phyloP scores from a whole-genome alignment of 441 rosid species.

The Capsella rubella region DNA sequence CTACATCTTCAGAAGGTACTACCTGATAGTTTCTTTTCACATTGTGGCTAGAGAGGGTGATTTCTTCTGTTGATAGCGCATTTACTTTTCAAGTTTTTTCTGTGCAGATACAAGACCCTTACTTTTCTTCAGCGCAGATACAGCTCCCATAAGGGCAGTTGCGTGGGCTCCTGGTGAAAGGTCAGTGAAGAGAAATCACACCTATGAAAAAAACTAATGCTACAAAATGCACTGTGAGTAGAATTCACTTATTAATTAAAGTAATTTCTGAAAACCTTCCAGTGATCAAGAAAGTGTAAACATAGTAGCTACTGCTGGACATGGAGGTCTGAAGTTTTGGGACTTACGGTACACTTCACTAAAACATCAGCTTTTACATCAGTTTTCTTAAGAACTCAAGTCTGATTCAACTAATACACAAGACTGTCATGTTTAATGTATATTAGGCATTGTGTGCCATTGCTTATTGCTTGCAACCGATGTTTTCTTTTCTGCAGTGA shows the following conservation, averaged over 20 bases:
- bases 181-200: conserved; percentile 50
- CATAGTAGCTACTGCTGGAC: conserved; percentile 83
- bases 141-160: conserved; percentile 79
- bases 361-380: conserved; percentile 9
- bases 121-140: conserved; percentile 87
- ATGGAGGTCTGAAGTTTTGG: conserved; percentile 90
- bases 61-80: conserved; percentile 23
- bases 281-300: conserved; percentile 74
- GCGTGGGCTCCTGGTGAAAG: conserved; percentile 91
- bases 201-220: background rate
- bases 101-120: conserved; percentile 87
- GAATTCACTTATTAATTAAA: conserved; percentile 16
- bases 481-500: conserved; percentile 64
- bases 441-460: conserved; percentile 11
- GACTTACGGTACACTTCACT: conserved; percentile 69
- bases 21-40: conserved; percentile 23
- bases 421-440: background rate
- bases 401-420: background rate
- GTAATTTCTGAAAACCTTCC: conserved; percentile 42
- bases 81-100: conserved; percentile 33
- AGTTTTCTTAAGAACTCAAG: background rate
- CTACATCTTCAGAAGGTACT: conserved; percentile 58
- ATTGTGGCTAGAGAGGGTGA: conserved; percentile 18
- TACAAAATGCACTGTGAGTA: background rate
- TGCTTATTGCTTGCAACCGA: conserved; percentile 30